Evolutionary conservation across 2,329 filamentous ascomycete species (phyloP), one percentile per base, ranked within the genome.

Genomic region (Fusarium cyanostomum): DNA sequence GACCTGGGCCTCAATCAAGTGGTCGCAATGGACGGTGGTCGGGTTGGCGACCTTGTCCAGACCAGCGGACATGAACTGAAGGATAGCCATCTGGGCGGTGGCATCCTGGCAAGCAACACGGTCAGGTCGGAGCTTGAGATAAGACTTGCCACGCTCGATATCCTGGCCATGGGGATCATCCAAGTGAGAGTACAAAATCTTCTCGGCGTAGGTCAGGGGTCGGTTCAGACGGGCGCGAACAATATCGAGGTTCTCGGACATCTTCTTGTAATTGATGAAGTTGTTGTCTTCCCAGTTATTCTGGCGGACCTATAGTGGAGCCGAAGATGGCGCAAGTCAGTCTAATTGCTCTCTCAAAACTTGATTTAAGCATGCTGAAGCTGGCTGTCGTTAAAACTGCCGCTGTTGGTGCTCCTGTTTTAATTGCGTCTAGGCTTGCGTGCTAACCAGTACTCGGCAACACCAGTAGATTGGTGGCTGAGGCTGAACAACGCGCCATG

Each of bases 201-300:
- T 99, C 87, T 99, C 95, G 78, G 93, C 92, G 78, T 90, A 97
- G 72, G 93, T 95, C 73, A 99, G 88, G 71, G 95, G 95, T 72
- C 92, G 90, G 84, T 97, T 96, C 70, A 99, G 87, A 74, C 95
- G 90, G 73, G 84, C 80, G 75, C 95, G 92, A 71, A 99, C 95
- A 79, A 99, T 88, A 74, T 88, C 84, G 61, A 99, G 87, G 86
- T 97, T 98, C 84, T 98, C 94, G 73, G 91, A 93, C 93, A 98
- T 97, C 87, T 97, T 97, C 87, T 92, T 93, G 80, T 99, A 99
- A 87, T 97, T 97, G 86, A 98, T 97, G 86, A 92, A 97, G 86
- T 96, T 95, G 80, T 86, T 88, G 80, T 93, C 91, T 82, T 99
- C 95, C 86, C 89, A 92, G 83, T 92, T 97, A 86, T 94, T 96